Conservation (phyloP, 2,329 filamentous ascomycete genomes). For the Aspergillus sp. region DNA sequence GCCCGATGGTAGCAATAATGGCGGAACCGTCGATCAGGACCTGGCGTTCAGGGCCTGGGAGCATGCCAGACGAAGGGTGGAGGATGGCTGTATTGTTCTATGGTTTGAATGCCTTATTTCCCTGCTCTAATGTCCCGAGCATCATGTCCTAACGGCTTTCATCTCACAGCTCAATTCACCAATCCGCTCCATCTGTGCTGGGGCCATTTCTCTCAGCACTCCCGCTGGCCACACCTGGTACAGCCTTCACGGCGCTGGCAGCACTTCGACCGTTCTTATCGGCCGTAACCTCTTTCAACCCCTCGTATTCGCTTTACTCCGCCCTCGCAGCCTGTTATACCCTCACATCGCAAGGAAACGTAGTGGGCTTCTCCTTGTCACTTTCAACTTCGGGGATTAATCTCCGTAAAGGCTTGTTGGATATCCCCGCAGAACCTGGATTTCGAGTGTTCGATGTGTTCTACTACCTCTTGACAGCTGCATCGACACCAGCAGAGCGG, state of each 20-base stretch:
- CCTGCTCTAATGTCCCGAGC: slow-evolving; percentile 9
- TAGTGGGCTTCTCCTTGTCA: slow-evolving; percentile 66
- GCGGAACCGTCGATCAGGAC: slow-evolving; percentile 71
- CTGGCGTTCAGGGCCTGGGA: slow-evolving; percentile 85
- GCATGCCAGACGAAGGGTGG: slow-evolving; percentile 84
- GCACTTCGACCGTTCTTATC: slow-evolving; percentile 79
- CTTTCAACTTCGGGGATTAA: slow-evolving; percentile 85
- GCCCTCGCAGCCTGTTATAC: slow-evolving; percentile 75
- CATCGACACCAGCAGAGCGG: slow-evolving; percentile 77
- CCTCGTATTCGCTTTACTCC: slow-evolving; percentile 70
- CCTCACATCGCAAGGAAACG: slow-evolving; percentile 68
- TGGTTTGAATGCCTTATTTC: slow-evolving; percentile 46
- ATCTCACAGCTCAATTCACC: slow-evolving; percentile 65
- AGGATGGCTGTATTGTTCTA: slow-evolving; percentile 87
- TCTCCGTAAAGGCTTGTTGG: slow-evolving; percentile 67
- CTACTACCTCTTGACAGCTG: slow-evolving; percentile 90
- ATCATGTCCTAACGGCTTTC: neutral
- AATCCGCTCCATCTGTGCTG: slow-evolving; percentile 77
- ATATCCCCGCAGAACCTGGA: slow-evolving; percentile 69
- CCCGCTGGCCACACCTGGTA: slow-evolving; percentile 67
- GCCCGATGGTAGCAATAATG: slow-evolving; percentile 26
- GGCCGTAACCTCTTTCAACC: slow-evolving; percentile 81
- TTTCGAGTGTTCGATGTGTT: slow-evolving; percentile 96
- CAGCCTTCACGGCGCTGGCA: slow-evolving; percentile 69
- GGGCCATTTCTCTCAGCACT: slow-evolving; percentile 72